Evolutionary conservation across 768 basidiomycete species (phyloP).

Genomic region (Tricholoma bakamatsutake): DNA sequence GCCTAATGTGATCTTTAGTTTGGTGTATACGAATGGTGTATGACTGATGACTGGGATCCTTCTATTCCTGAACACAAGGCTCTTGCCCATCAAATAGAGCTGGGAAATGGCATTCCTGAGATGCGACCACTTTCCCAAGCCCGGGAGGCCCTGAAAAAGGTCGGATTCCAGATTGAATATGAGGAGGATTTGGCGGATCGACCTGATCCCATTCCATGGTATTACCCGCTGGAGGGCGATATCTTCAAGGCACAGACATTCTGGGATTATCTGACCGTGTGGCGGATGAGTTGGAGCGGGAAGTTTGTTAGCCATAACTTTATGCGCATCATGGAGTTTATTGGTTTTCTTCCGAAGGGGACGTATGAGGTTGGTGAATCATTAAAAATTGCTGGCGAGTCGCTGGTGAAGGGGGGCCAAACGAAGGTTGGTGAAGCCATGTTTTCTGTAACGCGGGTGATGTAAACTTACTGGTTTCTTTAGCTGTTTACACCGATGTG

Average conservation of each 20-base stretch:
- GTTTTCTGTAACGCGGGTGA: not conserved
- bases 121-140: constrained; percentile 77
- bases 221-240: constrained; percentile 96
- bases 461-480: constrained; percentile 4
- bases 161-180: constrained; percentile 84
- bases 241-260: constrained; percentile 86
- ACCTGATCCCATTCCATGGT: constrained; percentile 77
- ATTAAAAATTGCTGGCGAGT: constrained; percentile 73
- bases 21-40: constrained; percentile 98
- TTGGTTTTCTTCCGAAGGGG: constrained; percentile 85
- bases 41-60: constrained; percentile 94
- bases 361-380: constrained; percentile 88
- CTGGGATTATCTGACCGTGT: constrained; percentile 87
- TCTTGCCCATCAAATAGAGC: constrained; percentile 86
- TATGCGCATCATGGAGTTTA: constrained; percentile 68
- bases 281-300: constrained; percentile 88
- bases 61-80: constrained; percentile 82
- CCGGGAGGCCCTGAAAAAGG: constrained; percentile 69
- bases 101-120: constrained; percentile 96
- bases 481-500: constrained; percentile 91
- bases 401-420: constrained; percentile 81
- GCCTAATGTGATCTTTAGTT: constrained; percentile 47
- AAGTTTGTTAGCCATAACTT: constrained; percentile 77
- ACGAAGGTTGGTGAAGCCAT: constrained; percentile 55
- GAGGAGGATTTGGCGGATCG: constrained; percentile 95